A percentile compares a stretch with the other conserved stretches of the same genome.
Conservation (phyloP, 768 basidiomycete species). For the Hericium coralloides region DNA sequence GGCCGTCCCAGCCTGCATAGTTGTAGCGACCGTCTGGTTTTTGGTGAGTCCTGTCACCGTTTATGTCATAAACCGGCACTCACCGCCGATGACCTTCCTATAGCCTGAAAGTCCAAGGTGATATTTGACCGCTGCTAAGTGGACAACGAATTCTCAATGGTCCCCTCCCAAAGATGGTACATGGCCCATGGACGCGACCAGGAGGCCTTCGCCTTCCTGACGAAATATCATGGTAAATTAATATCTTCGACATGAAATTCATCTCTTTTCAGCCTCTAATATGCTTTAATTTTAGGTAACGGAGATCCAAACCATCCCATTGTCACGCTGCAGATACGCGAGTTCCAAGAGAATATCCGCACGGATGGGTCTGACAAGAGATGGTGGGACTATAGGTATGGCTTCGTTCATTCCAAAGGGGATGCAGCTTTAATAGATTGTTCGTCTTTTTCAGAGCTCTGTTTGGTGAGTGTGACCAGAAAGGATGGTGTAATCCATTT, state of each 20-base stretch:
- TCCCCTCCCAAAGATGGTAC: neutral
- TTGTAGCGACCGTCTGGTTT: conserved; percentile 1
- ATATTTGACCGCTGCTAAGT: no score
- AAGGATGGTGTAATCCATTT: no score
- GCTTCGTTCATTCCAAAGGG: neutral
- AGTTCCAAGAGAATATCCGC: conserved; percentile 1
- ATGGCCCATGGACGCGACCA: conserved; percentile 1
- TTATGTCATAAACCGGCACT: no score
- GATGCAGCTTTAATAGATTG: neutral
- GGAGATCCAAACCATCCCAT: neutral
- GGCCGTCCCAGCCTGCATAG: neutral
- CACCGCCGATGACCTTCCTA: no score
- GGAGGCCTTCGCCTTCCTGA: neutral
- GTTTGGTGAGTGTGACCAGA: neutral
- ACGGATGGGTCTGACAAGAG: conserved; percentile 2
- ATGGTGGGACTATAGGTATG: conserved; percentile 1
- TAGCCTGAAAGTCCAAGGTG: conserved; percentile 2
- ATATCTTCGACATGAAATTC: no score
- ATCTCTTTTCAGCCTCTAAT: neutral
- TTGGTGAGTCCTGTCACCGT: neutral
- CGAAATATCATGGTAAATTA: neutral
- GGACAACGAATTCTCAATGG: no score
- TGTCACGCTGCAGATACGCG: neutral
- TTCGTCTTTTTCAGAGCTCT: neutral
- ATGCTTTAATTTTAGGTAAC: neutral